Evolutionary conservation across 208 protist genomes (phyloP), one percentile per base, ranked within the genome.

Genomic region (Balamuthia mandrillaris): DNA sequence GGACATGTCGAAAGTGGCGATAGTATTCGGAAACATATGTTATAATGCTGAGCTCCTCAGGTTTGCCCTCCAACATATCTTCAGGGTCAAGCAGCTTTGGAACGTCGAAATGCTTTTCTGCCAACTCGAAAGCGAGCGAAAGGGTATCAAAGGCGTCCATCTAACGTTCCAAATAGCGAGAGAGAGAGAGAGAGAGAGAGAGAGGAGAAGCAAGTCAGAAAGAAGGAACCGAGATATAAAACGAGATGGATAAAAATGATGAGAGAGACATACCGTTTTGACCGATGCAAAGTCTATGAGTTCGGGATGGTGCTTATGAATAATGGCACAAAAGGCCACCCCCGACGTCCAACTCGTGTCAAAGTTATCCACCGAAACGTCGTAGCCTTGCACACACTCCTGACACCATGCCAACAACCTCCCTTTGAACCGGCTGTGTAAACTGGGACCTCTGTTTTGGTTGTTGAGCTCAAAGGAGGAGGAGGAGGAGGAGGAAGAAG

Each of bases 31-130:
- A 70, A 9, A 95, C 84, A 78, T 94, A 95, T 16, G 93, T 95
- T 90, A 95, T 94, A 24, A 95, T 84, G 10, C 90, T 93, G 18
- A 78, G 41, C 58, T 94, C 89, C 68, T 94, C 91, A 54, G 90
- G 92, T 33, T 81, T 66, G 1, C 84, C 79, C 42, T 93, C 85
- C 12, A 93, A 41, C 41, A 92, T 77, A 90, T 91, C 90, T 0
- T 86, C 52, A 12, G 86, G 84, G 78, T 95, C 92, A 24, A 95
- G 81, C 44, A 95, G 45, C 45, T 89, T 74, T n/a, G 91, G 87
- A 51, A 95, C 93, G 56, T 74, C 90, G 1, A 93, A 49, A 27
- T 93, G 44, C 27, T 89, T 42, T 47, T 94, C 90, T 2, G 92
- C 92, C 35, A 95, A 75, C 31, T 91, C 78, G 47, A 95, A 95